Evolutionary conservation across 164 flowering plant species (phyloP), one percentile per base, ranked within the genome.

Genomic region (Umbellularia californica): DNA sequence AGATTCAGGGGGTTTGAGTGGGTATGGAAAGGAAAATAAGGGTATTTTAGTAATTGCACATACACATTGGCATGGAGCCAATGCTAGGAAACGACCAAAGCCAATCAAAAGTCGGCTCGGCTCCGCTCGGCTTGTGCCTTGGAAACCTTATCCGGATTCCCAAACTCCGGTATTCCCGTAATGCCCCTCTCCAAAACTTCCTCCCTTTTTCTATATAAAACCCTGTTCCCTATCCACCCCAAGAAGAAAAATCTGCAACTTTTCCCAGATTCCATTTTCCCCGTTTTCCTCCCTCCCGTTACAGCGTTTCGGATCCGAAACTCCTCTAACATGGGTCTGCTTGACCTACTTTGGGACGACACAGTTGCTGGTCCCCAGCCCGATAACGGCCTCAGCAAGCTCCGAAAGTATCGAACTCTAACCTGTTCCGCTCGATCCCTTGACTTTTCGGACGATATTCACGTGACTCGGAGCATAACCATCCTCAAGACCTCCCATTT

Each of bases 331-430:
- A 89, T 91, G 97, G 93, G 92, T 65, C 88, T 91, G 58, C 88
- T 93, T 0, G 86, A 91, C 74, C 84, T 85, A 83, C 87, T 91
- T 0, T 91, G 98, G 98, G 96, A 93, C 81, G 98, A 91, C 75
- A 93, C 94, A 30, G 76, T 93, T 3, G 98, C 98, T 68, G 96
- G 98, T 0, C 98, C 98, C 0, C 65, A 81, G 3, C 96, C 98
- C 2, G 94, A 90, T 0, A 50, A 80, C 13, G 93, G 92, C 69
- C 87, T 88, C 25, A 82, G 88, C 65, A 83, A 81, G 50, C 88
- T 91, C 64, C 86, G 91, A 15, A 87, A 88, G 72, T 78, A 83
- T 75, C 75, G 80, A 9, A 83, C 92, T 2, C 77, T 86, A 68
- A 77, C 90, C 4, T 70, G 70, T 72, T 72, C 84, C 35, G n/a